Conservation (phyloP, 192 early-diverging fungal species). For the Backusella parvicylindrica region DNA sequence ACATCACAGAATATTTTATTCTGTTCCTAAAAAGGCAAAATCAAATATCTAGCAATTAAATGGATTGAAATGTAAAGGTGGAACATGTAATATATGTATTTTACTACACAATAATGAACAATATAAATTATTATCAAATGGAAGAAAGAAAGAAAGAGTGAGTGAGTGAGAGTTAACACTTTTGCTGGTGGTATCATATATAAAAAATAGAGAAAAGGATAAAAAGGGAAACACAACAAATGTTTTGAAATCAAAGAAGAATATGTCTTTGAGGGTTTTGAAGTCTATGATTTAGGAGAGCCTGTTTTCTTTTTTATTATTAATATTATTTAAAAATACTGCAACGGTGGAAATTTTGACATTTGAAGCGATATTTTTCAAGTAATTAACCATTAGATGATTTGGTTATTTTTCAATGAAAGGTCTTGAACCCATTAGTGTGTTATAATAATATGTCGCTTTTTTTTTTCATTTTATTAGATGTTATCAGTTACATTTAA, state of each 20-base stretch:
- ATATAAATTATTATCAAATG: neutral
- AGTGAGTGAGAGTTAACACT: neutral
- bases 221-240: neutral
- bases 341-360: no score
- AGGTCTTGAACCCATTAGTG: no score
- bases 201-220: neutral
- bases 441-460: no score
- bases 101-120: neutral
- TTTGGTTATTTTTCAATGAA: no score
- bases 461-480: no score
- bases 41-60: neutral
- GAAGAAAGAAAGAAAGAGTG: neutral
- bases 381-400: neutral
- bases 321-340: neutral
- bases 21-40: neutral
- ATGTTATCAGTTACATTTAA: no score
- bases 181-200: neutral
- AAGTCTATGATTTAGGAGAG: neutral
- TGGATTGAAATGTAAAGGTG: neutral
- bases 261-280: neutral
- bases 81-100: neutral
- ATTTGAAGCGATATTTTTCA: neutral
- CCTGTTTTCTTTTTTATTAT: no score
- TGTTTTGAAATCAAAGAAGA: neutral
- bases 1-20: neutral